Evolutionary conservation across 2,329 filamentous ascomycete genomes (phyloP), one percentile per base, ranked within the genome.

Genomic region (Seiridium cupressi): DNA sequence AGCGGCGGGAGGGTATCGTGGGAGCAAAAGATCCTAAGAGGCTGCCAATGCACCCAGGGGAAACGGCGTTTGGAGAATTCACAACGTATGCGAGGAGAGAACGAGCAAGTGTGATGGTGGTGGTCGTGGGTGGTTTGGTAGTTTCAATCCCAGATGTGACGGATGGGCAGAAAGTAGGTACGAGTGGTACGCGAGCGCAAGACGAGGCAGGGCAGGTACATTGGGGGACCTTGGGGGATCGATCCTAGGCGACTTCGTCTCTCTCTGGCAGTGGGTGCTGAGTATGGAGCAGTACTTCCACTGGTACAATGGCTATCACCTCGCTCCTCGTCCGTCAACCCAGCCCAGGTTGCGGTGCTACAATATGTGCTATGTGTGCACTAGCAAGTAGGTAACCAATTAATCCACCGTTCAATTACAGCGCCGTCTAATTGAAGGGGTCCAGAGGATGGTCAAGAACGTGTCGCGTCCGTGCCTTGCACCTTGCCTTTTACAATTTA

Each of bases 1-100:
- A 42, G 38, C 13, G 62, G 68, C 65, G 67, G 68, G 69, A 69
- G 65, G 64, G 65, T 68, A 69, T 69, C 66, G 62, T 61, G 66
- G 63, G 64, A 64, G 55, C 57, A 61, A 54, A 61, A 58, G 48
- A 60, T 61, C 56, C 60, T 47, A 53, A 38, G 26, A 53, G 34
- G 31, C 13, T 13, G 7, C 13, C 13, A 13, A 42, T 42, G 38
- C 6, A 34, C 11, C 31, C 11, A 32, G 10, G 32, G 31, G 26
- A 11, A 34, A 51, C 13, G 38, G 38, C 7, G 38, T 7, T 42
- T 42, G 38, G 38, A 13, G 13, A 7, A 42, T 8, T 42, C 38
- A 42, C 7, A 42, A 42, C 38, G 38, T 13, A 26, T 26, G 18
- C 18, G 18, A 51, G 31, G 49, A 32, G 31, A 36, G 49, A 51